phyloP scores from a whole-genome alignment of 2,329 filamentous ascomycete genomes.

The Sordariomycetes sp. region DNA sequence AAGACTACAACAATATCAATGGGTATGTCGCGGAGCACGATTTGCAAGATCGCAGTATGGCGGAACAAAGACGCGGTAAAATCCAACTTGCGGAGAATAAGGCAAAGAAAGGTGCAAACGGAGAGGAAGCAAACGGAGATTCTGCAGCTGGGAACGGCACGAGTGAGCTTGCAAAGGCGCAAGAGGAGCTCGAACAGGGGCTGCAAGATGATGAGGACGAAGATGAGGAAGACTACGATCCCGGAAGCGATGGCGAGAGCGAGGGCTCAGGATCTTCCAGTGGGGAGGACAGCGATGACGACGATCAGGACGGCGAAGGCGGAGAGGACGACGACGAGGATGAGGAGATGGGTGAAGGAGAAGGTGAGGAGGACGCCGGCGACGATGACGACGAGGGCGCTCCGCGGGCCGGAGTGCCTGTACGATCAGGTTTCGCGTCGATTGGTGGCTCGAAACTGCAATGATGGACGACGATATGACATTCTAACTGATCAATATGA shows the following conservation, averaged over 20 bases:
- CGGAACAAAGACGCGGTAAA: constrained; percentile 58
- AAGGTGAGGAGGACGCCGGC: constrained; percentile 8
- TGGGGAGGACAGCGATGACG: constrained; percentile 45
- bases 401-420: too few relatives aligned
- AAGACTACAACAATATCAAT: constrained; percentile 56
- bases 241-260: constrained; percentile 50
- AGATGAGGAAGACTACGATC: constrained; percentile 58
- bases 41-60: constrained; percentile 60
- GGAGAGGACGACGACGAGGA: constrained; percentile 29
- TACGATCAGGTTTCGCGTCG: too few relatives aligned
- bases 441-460: too few relatives aligned
- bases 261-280: constrained; percentile 43
- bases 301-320: constrained; percentile 32
- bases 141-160: constrained; percentile 28
- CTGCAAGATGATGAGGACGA: constrained; percentile 54
- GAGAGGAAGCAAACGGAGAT: constrained; percentile 21
- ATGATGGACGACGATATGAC: too few relatives aligned
- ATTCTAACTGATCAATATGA: too few relatives aligned
- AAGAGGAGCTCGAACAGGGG: constrained; percentile 40
- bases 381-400: neutral
- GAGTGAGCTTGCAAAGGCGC: constrained; percentile 40
- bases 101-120: constrained; percentile 33
- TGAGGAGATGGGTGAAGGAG: constrained; percentile 22
- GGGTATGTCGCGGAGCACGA: constrained; percentile 52
- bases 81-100: constrained; percentile 51